Percentiles rank a stretch among this genome's conserved stretches.
These are phyloP conservation scores for Paraconiothyrium brasiliense DNA, from an alignment of 2,329 filamentous ascomycete genomes.

Conservation along the genomic window DNA sequence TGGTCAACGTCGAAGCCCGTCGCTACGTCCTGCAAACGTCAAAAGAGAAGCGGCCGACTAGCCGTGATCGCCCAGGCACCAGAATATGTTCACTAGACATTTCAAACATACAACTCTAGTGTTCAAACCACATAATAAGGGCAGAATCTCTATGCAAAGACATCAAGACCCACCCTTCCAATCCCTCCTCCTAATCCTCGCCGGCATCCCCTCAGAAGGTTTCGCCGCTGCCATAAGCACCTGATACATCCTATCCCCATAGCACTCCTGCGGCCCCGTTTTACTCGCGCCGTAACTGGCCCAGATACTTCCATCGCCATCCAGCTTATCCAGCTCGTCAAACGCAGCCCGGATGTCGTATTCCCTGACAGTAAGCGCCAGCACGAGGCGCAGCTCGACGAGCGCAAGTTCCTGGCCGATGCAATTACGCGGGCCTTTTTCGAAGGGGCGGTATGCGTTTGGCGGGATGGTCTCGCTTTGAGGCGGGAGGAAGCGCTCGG, in stretches of 20 bases:
- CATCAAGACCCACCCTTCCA: neutral
- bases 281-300: constrained; percentile 1
- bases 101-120: too few species aligned
- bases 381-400: constrained; percentile 48
- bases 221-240: constrained; percentile 28
- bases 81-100: too few species aligned
- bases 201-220: constrained; percentile 28
- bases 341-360: constrained; percentile 36
- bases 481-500: constrained; percentile 33
- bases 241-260: constrained; percentile 28
- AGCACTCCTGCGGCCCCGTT: constrained; percentile 19
- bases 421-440: constrained; percentile 50
- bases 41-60: too few species aligned
- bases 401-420: constrained; percentile 52
- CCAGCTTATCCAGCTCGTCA: constrained; percentile 23
- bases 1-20: too few species aligned
- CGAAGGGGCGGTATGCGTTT: constrained; percentile 49
- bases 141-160: too few species aligned
- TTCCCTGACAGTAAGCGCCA: constrained; percentile 34
- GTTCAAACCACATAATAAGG: too few species aligned
- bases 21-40: too few species aligned
- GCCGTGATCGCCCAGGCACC: too few species aligned
- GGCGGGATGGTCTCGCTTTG: constrained; percentile 20
- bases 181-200: constrained; percentile 20
- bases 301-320: constrained; percentile 22